These are phyloP conservation scores for Bryum argenteum DNA, from an alignment of 225 moss, liverwort and hornwort genomes.

Conservation along the genomic window DNA sequence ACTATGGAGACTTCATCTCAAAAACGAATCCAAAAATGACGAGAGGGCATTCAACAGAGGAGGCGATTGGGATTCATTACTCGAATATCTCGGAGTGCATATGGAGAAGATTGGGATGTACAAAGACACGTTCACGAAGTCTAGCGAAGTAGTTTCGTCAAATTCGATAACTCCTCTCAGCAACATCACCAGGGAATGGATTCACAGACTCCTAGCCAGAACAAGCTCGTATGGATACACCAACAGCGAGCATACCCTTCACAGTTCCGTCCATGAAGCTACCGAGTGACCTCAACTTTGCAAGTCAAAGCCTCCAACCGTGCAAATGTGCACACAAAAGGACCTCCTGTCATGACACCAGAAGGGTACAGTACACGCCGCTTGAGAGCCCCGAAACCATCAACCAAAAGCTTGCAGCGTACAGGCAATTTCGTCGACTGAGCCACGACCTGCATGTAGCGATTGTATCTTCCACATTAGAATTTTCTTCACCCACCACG, in stretches of 20 bases:
- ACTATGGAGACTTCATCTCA: no score
- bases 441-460: constrained; percentile 21
- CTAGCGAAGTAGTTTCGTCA: constrained; percentile 1
- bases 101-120: neutral
- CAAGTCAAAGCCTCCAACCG: constrained; percentile 45
- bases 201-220: constrained; percentile 22
- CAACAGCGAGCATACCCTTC: constrained; percentile 28
- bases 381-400: constrained; percentile 34
- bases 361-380: constrained; percentile 39
- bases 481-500: constrained; percentile 28
- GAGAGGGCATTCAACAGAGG: no score
- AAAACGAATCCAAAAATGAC: no score
- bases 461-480: constrained; percentile 20
- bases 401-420: constrained; percentile 10
- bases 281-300: constrained; percentile 33
- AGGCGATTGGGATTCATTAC: neutral
- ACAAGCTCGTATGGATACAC: constrained; percentile 29
- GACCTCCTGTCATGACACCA: constrained; percentile 37
- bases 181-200: neutral
- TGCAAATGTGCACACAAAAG: constrained; percentile 52
- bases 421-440: constrained; percentile 30
- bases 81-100: neutral
- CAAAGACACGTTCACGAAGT: neutral
- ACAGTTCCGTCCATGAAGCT: constrained; percentile 26
- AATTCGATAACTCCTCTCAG: neutral